Percentiles rank a stretch among this genome's conserved stretches.
These are phyloP conservation scores for Quercus rubra DNA, from an alignment of 306 rosid species.

Conservation along the genomic window DNA sequence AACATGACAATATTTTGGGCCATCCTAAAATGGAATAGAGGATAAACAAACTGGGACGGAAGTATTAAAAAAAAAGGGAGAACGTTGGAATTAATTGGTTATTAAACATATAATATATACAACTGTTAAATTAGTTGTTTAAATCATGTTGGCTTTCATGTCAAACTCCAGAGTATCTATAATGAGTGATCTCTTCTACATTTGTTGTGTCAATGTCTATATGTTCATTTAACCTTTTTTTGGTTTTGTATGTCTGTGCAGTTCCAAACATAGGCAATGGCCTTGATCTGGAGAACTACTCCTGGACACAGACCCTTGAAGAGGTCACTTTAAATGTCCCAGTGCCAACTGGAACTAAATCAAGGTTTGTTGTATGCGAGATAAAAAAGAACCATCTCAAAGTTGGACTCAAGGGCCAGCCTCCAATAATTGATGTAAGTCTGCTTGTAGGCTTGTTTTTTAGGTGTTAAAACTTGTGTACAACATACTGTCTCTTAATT, in stretches of 20 bases:
- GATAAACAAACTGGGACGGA: too few relatives aligned
- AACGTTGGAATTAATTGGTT: too few relatives aligned
- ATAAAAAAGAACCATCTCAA: conserved; percentile 81
- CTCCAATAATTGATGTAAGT: conserved; percentile 84
- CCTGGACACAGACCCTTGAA: conserved; percentile 91
- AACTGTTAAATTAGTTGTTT: background rate
- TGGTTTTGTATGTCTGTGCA: conserved; percentile 20
- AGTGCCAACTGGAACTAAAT: conserved; percentile 79
- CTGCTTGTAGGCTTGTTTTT: background rate
- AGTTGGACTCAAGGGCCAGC: conserved; percentile 92
- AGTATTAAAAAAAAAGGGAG: background rate
- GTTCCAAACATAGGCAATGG: conserved; percentile 87
- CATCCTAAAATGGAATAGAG: too few relatives aligned
- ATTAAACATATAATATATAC: too few relatives aligned
- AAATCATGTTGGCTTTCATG: background rate
- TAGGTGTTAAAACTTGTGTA: background rate
- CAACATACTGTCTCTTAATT: background rate
- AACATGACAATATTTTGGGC: too few relatives aligned
- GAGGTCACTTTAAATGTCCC: conserved; percentile 69
- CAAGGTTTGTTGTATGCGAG: conserved; percentile 63
- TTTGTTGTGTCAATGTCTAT: background rate
- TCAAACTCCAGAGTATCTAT: background rate
- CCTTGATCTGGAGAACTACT: conserved; percentile 75
- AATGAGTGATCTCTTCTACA: background rate
- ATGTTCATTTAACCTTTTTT: background rate